phyloP scores from a whole-genome alignment of 1,139 yeast genomes.

The Hansenula anomala region DNA sequence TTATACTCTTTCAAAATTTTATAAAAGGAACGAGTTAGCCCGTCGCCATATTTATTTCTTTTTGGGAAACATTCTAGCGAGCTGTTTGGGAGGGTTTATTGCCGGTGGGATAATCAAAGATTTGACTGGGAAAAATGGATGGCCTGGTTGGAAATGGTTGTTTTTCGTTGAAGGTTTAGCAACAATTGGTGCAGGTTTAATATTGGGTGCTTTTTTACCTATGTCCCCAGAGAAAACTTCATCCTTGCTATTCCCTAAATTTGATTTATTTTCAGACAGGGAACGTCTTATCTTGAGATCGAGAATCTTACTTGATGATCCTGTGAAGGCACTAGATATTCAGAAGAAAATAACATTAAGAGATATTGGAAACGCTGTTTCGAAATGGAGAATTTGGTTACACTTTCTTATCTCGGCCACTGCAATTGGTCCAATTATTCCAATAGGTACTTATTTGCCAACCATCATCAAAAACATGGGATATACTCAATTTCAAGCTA shows the following conservation, averaged over 20 bases:
- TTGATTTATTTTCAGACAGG: neutral
- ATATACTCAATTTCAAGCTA: constrained; percentile 3
- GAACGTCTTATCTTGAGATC: constrained; percentile 2
- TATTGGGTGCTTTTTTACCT: constrained; percentile 2
- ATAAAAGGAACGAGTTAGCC: constrained; percentile 3
- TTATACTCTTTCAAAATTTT: constrained; percentile 4
- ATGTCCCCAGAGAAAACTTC: constrained; percentile 2
- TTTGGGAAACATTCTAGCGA: too few species aligned
- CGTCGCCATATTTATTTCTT: constrained; percentile 5
- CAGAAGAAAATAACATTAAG: neutral
- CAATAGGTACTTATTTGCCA: constrained; percentile 5
- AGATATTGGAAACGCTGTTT: too few species aligned
- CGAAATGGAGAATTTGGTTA: constrained; percentile 5
- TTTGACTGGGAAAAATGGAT: constrained; percentile 39
- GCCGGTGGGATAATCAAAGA: constrained; percentile 3
- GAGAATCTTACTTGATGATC: neutral
- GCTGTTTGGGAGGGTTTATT: constrained; percentile 5
- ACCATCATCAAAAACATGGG: constrained; percentile 4
- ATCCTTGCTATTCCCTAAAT: constrained; percentile 1
- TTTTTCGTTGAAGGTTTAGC: constrained; percentile 53
- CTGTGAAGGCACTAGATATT: constrained; percentile 1
- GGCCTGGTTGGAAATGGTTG: constrained; percentile 76
- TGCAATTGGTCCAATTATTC: constrained; percentile 4
- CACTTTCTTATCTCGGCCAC: constrained; percentile 4
- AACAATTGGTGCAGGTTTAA: constrained; percentile 1